These are phyloP conservation scores for Wickerhamiella australiensis DNA, from an alignment of 805 yeast species.

Conservation along the genomic window DNA sequence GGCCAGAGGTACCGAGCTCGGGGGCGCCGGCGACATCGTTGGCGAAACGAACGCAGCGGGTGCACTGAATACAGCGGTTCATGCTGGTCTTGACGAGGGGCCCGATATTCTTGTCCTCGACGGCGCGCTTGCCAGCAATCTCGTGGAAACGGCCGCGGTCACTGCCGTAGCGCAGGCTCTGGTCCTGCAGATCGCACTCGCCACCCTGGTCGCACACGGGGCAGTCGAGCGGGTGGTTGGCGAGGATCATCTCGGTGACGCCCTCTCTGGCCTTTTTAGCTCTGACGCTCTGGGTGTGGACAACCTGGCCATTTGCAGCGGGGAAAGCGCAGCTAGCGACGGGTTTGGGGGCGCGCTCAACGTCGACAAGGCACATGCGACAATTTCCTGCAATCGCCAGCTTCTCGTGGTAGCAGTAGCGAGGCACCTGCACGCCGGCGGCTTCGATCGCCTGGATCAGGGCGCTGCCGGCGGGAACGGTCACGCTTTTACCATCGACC, in stretches of 20 bases:
- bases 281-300: slow-evolving; percentile 64
- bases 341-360: slow-evolving; percentile 79
- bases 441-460: slow-evolving; percentile 85
- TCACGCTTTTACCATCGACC: slow-evolving; percentile 58
- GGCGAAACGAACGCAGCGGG: slow-evolving; percentile 80
- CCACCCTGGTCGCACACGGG: slow-evolving; percentile 94
- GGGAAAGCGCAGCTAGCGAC: slow-evolving; percentile 90
- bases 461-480: slow-evolving; percentile 75
- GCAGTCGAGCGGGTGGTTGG: slow-evolving; percentile 85
- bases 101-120: slow-evolving; percentile 81
- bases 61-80: slow-evolving; percentile 89
- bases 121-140: slow-evolving; percentile 75
- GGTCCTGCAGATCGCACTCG: slow-evolving; percentile 87
- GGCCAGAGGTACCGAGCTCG: slow-evolving; percentile 76
- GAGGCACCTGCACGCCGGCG: slow-evolving; percentile 78
- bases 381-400: slow-evolving; percentile 86
- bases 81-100: slow-evolving; percentile 80
- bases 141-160: slow-evolving; percentile 80
- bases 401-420: slow-evolving; percentile 87
- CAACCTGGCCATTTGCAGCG: slow-evolving; percentile 81
- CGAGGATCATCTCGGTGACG: slow-evolving; percentile 76
- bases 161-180: slow-evolving; percentile 66
- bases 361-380: slow-evolving; percentile 85
- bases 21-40: slow-evolving; percentile 90
- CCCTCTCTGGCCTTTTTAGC: slow-evolving; percentile 78